Conservation (phyloP, 2,329 filamentous ascomycete species). For the Hawksworthiomyces lignivorus region DNA sequence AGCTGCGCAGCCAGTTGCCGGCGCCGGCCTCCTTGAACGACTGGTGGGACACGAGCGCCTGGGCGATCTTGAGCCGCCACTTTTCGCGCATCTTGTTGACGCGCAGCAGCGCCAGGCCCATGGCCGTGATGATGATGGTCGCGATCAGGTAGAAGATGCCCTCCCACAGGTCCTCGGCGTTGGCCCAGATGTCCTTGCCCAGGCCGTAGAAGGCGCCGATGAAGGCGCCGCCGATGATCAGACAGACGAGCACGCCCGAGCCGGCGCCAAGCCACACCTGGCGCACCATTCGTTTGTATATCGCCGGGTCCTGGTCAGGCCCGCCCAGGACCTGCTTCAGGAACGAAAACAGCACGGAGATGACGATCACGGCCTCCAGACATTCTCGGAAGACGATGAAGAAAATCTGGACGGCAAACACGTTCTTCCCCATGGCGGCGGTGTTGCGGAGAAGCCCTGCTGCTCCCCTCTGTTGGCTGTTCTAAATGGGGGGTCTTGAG, state of each 20-base stretch:
- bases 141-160: conserved; percentile 71
- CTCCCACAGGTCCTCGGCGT: conserved; percentile 71
- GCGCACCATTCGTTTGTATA: conserved; percentile 60
- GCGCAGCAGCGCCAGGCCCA: conserved; percentile 73
- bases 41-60: conserved; percentile 49
- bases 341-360: conserved; percentile 80
- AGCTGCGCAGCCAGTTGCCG: conserved; percentile 48
- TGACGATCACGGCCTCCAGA: conserved; percentile 74
- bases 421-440: conserved; percentile 51
- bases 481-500: too few species aligned
- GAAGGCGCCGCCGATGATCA: conserved; percentile 55
- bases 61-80: conserved; percentile 76
- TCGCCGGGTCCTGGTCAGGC: conserved; percentile 48
- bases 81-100: conserved; percentile 79
- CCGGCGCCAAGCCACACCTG: conserved; percentile 65
- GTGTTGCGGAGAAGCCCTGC: too few species aligned
- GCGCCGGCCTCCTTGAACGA: conserved; percentile 24
- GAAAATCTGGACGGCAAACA: conserved; percentile 76
- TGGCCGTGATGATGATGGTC: conserved; percentile 69
- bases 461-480: too few species aligned
- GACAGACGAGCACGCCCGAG: conserved; percentile 51
- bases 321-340: conserved; percentile 70
- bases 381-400: conserved; percentile 86
- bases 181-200: conserved; percentile 58
- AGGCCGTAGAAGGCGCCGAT: conserved; percentile 65